phyloP scores from a whole-genome alignment of 2,329 filamentous ascomycete genomes.

The Penicillium digitatum region DNA sequence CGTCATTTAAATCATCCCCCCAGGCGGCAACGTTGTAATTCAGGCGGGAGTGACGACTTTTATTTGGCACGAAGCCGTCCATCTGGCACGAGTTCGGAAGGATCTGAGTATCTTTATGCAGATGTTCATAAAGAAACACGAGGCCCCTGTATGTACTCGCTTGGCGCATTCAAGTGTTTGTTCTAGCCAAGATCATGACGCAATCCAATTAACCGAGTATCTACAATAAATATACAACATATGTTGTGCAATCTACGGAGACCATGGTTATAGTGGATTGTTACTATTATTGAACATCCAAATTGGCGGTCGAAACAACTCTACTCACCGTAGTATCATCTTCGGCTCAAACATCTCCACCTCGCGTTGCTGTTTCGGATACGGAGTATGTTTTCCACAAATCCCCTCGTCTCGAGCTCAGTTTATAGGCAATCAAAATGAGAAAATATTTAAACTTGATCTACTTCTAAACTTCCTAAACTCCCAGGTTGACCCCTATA shows the following conservation, averaged over 20 bases:
- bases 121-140: background rate
- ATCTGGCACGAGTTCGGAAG: background rate
- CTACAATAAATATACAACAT: background rate
- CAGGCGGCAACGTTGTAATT: constrained; percentile 8
- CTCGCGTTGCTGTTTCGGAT: background rate
- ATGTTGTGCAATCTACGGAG: background rate
- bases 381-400: no score
- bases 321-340: constrained; percentile 3
- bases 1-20: constrained; percentile 1
- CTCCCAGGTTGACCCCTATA: background rate
- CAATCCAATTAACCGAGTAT: background rate
- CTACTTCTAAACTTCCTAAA: background rate
- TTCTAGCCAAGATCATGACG: background rate
- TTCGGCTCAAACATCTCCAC: background rate
- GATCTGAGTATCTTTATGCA: background rate
- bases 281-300: constrained; percentile 1
- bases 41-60: background rate
- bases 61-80: background rate
- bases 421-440: background rate
- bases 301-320: constrained; percentile 3
- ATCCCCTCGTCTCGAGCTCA: background rate
- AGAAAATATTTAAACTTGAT: background rate
- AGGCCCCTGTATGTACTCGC: background rate
- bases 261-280: background rate
- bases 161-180: background rate